Evolutionary conservation across 306 rosid species (phyloP).

Genomic region (Corylus heterophylla): DNA sequence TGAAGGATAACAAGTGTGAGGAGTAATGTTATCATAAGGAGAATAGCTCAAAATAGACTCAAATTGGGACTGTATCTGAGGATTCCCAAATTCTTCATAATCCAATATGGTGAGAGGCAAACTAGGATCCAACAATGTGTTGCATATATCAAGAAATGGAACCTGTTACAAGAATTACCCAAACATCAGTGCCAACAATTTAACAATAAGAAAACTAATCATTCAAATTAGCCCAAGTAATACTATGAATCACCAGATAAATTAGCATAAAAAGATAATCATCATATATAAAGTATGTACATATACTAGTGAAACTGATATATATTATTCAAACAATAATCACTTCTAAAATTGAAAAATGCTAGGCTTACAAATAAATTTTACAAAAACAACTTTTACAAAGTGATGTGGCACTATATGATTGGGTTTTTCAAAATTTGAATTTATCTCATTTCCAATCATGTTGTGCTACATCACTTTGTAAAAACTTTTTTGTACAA

Average conservation of each 20-base stretch:
- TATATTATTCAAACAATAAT: neutral
- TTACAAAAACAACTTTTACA: too few species aligned
- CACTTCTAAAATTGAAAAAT: neutral
- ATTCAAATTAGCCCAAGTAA: neutral
- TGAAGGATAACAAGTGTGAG: constrained; percentile 73
- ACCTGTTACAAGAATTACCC: constrained; percentile 49
- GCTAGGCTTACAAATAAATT: too few species aligned
- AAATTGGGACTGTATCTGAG: constrained; percentile 50
- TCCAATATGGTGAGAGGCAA: constrained; percentile 88
- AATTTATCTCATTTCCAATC: too few species aligned
- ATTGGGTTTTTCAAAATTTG: too few species aligned
- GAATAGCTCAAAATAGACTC: constrained; percentile 66
- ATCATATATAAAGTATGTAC: neutral
- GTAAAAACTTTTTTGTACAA: too few species aligned
- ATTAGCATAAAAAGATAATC: neutral
- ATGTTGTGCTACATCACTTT: too few species aligned
- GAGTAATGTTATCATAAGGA: constrained; percentile 80
- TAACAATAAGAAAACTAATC: neutral
- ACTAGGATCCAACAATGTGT: constrained; percentile 82
- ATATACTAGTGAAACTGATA: neutral
- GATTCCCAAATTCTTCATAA: constrained; percentile 93
- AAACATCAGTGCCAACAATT: constrained; percentile 22
- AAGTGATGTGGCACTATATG: too few species aligned
- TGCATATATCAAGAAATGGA: constrained; percentile 93
- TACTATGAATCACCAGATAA: constrained; percentile 2